These are phyloP conservation scores for Coprinopsis cinerea DNA, from an alignment of 768 basidiomycete genomes.

Conservation along the genomic window DNA sequence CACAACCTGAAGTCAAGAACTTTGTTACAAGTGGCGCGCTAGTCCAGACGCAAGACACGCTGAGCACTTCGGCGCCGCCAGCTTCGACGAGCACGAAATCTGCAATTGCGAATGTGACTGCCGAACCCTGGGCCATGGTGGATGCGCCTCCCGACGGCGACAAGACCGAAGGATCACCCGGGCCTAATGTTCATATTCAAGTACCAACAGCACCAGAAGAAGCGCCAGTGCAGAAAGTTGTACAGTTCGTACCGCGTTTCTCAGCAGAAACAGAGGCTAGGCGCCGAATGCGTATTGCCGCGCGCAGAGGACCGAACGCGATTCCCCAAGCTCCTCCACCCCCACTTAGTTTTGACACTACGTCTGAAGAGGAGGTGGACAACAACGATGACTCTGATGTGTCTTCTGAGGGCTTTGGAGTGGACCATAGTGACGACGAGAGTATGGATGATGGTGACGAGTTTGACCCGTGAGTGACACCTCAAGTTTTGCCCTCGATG, in stretches of 20 bases:
- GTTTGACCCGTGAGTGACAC: slow-evolving; percentile 65
- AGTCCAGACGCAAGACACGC: slow-evolving; percentile 23
- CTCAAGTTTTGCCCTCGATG: not conserved
- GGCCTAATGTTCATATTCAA: slow-evolving; percentile 35
- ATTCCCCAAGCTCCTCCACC: slow-evolving; percentile 28
- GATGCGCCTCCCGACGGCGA: slow-evolving; percentile 18
- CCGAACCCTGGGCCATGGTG: slow-evolving; percentile 27
- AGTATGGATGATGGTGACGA: slow-evolving; percentile 64
- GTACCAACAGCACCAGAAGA: slow-evolving; percentile 36
- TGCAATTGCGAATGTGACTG: slow-evolving; percentile 20
- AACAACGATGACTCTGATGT: slow-evolving; percentile 38
- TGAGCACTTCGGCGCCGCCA: slow-evolving; percentile 23
- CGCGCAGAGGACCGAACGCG: slow-evolving; percentile 42
- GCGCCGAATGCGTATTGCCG: slow-evolving; percentile 58
- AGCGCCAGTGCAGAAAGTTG: slow-evolving; percentile 41
- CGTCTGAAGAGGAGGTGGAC: slow-evolving; percentile 53
- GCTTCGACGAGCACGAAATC: slow-evolving; percentile 15
- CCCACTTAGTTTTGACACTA: slow-evolving; percentile 36
- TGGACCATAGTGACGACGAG: slow-evolving; percentile 38
- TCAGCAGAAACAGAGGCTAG: slow-evolving; percentile 85
- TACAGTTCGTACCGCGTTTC: slow-evolving; percentile 71
- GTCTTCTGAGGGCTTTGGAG: slow-evolving; percentile 48
- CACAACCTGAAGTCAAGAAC: slow-evolving; percentile 24
- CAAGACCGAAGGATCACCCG: slow-evolving; percentile 16
- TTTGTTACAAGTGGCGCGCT: slow-evolving; percentile 27